These are phyloP conservation scores for Wallacemonas sp. DNA, from an alignment of 208 protist species.

Conservation along the genomic window DNA sequence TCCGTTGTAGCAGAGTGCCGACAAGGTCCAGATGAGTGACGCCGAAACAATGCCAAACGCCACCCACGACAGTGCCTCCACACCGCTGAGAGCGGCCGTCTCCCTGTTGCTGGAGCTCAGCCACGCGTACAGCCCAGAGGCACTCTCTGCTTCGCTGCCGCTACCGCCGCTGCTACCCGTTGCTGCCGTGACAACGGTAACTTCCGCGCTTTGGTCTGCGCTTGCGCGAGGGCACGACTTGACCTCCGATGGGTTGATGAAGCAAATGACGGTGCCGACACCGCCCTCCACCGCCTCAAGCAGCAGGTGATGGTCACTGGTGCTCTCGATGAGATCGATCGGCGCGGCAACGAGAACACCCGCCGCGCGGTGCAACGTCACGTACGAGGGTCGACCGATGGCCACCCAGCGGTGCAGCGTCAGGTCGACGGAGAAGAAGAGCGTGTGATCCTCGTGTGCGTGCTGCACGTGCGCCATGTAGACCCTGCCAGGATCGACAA, in stretches of 20 bases:
- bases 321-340: conserved; percentile 21
- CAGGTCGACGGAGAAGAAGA: conserved; percentile 61
- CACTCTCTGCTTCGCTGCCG: background rate
- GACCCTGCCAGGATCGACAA: conserved; percentile 31
- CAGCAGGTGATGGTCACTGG: conserved; percentile 36
- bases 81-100: conserved; percentile 31
- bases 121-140: background rate
- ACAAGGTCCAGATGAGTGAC: conserved; percentile 66
- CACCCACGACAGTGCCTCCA: conserved; percentile 62
- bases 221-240: background rate
- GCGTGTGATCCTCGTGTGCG: conserved; percentile 30
- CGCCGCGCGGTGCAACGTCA: conserved; percentile 36
- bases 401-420: conserved; percentile 52
- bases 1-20: conserved; percentile 61
- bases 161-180: background rate
- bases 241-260: conserved; percentile 20
- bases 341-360: conserved; percentile 45
- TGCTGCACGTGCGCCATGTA: conserved; percentile 43
- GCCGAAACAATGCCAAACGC: conserved; percentile 59
- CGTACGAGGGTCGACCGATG: conserved; percentile 39
- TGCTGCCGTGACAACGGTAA: background rate
- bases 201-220: background rate
- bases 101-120: conserved; percentile 7
- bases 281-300: conserved; percentile 66
- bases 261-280: conserved; percentile 51